Conservation (phyloP, 2,329 filamentous ascomycete species). For the Talaromyces piceae region DNA sequence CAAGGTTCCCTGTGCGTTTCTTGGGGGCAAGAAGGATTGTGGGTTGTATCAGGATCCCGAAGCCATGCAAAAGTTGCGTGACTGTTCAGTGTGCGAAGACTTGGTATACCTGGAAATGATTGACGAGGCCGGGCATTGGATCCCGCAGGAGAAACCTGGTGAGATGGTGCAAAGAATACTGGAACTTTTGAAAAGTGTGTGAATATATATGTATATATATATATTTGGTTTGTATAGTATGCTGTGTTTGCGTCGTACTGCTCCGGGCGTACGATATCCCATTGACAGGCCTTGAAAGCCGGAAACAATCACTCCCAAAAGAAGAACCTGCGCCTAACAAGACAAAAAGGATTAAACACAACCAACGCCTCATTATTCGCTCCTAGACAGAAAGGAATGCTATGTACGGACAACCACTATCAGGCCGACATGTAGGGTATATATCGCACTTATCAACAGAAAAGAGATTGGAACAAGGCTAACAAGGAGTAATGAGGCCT, state of each 20-base stretch:
- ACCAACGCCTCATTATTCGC: not conserved
- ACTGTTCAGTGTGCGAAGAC: slow-evolving; percentile 41
- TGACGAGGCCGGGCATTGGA: slow-evolving; percentile 61
- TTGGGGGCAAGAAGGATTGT: slow-evolving; percentile 60
- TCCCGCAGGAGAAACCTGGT: slow-evolving; percentile 58
- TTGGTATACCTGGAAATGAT: slow-evolving; percentile 49
- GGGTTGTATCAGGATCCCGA: slow-evolving; percentile 61
- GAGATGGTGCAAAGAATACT: slow-evolving; percentile 44
- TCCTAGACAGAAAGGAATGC: not conserved
- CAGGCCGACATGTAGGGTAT: not conserved
- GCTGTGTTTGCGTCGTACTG: not conserved
- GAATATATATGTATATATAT: too few relatives aligned
- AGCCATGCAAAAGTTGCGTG: slow-evolving; percentile 50
- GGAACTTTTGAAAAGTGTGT: slow-evolving; percentile 29
- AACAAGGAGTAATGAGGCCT: not conserved
- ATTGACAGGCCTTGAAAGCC: not conserved
- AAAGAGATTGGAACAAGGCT: not conserved
- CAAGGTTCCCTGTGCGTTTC: slow-evolving; percentile 53
- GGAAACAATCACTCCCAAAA: not conserved
- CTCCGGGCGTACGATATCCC: not conserved
- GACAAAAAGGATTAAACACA: not conserved
- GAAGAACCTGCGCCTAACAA: not conserved
- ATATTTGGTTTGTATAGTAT: not conserved
- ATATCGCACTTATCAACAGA: not conserved
- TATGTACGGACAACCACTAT: not conserved